Evolutionary conservation across 805 yeast genomes (phyloP), one percentile per base, ranked within the genome.

Genomic region (Priceomyces castillae): DNA sequence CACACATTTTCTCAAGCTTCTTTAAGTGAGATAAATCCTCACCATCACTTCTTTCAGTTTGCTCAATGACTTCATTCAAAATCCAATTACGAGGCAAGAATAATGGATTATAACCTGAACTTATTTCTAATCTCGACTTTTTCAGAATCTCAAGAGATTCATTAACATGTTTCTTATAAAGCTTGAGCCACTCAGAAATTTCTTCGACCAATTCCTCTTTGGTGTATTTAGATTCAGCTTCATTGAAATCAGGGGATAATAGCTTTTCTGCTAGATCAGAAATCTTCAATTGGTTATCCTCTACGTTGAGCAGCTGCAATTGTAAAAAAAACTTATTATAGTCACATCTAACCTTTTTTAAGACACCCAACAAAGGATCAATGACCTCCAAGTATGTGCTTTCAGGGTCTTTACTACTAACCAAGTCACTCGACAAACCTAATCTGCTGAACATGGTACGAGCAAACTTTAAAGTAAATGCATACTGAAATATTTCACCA

Each of bases 1-100:
- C 69, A 10, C 86, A 69, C 96, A 92, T 87, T 41, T 72, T 67
- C 44, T 82, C 73, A 10, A 90, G 68, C 52, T 86, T 86, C 23
- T 78, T 57, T 47, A 90, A 67, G 34, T 77, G 65, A 0, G 71
- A 65, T 10, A 72, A 56, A 56, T 81, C 82, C 25, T 58, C 58
- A n/a, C 65, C 67, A 28, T 76, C 71, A 22, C 74, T 67, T 1
- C 80, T 86, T 30, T 74, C 69, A 0, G 82, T 73, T 36, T 68
- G 65, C 22, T 77, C 73, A 37, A 87, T 82, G 0, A 89, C 96
- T 47, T 90, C 90, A 42, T 89, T 88, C 42, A 94, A 69, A 41
- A 90, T 82, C 90, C 95, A 88, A 49, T 82, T 86, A 46, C 92
- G 74, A 16, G 96, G 94, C 4, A 86, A 75, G 56, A 92, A 92